Base-by-base conservation (phyloP, 768 basidiomycete genomes). In the Lactarius quietus region DNA sequence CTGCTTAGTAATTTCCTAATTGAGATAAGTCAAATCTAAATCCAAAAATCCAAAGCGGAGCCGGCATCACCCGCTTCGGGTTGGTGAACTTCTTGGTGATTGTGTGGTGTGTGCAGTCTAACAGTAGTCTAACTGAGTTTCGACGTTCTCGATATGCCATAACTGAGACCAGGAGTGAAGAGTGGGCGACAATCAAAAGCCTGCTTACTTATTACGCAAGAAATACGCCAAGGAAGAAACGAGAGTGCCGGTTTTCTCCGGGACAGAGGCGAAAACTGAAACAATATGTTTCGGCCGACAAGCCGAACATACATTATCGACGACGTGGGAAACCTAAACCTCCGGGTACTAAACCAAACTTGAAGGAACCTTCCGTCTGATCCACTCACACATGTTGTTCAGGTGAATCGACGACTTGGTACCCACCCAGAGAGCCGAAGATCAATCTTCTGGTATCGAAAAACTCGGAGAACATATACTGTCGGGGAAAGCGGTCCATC, bases 401-500 rank as follows among this genome's bases (percentile, higher is more conserved):
- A 33, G 23, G 15, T 17, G 10, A 20, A 26, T 38, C n/a, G 20
- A 23, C 43, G n/a, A n/a, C 6, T 38, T 38, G 14, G 23, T 18
- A 9, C 61, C 26, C n/a, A 38, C n/a, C 20, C 3, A 29, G 43
- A 10, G 55, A 7, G 29, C 23, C 7, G 20, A 29, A 5, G 20
- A 9, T 10, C n/a, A 29, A 10, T 43, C 18, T 33, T n/a, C 23
- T 29, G 4, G 33, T 4, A 8, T 3, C 33, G 51, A 62, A 62
- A 36, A 62, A 66, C 39, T 66, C 57, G 10, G 57, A 35, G 38
- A 66, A 66, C 26, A 56, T 58, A 33, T 26, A 10, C 20, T 45
- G 61, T 53, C 65, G 60, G 53, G 65, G 65, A 36, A 66, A 66
- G 14, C 51, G 61, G 14, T 66, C 65, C 61, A 66, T 62, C 56